phyloP scores from a whole-genome alignment of 2,329 filamentous ascomycete species.

The Aspergillus hortae region DNA sequence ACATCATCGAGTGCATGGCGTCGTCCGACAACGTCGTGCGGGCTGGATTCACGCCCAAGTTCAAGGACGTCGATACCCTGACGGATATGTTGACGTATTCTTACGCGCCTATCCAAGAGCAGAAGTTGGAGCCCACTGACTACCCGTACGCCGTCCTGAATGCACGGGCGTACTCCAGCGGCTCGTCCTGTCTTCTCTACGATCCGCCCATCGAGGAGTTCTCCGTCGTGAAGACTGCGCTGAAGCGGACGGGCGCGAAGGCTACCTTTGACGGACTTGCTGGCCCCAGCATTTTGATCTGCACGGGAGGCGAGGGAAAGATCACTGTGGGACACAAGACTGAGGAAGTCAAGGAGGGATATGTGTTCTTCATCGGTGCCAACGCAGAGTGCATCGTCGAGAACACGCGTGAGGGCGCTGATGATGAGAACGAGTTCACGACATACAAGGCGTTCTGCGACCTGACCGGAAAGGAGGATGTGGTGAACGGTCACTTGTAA shows the following conservation, averaged over 20 bases:
- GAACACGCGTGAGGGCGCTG: constrained; percentile 52
- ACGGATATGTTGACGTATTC: constrained; percentile 92
- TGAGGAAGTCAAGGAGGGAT: constrained; percentile 68
- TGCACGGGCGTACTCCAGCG: constrained; percentile 73
- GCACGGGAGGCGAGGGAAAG: constrained; percentile 75
- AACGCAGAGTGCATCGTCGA: constrained; percentile 80
- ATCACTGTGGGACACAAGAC: constrained; percentile 82
- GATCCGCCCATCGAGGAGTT: constrained; percentile 98
- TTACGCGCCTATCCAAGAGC: constrained; percentile 88
- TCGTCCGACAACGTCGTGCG: constrained; percentile 98
- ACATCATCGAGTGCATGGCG: constrained; percentile 99
- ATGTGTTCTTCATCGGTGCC: constrained; percentile 81
- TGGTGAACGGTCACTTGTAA: constrained; percentile 30
- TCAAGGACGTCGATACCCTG: constrained; percentile 89
- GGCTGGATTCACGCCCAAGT: constrained; percentile 96
- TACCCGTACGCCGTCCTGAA: constrained; percentile 86
- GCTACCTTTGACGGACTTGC: constrained; percentile 82
- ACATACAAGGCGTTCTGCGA: constrained; percentile 96
- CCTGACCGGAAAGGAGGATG: constrained; percentile 53
- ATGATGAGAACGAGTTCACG: constrained; percentile 66
- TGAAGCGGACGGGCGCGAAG: constrained; percentile 70
- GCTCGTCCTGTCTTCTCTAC: constrained; percentile 71
- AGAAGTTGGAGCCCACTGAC: constrained; percentile 83
- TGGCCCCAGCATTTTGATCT: constrained; percentile 90
- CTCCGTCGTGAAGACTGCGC: constrained; percentile 74